These are phyloP conservation scores for Irpex sp. DNA, from an alignment of 1,284 basidiomycete species.

Conservation along the genomic window DNA sequence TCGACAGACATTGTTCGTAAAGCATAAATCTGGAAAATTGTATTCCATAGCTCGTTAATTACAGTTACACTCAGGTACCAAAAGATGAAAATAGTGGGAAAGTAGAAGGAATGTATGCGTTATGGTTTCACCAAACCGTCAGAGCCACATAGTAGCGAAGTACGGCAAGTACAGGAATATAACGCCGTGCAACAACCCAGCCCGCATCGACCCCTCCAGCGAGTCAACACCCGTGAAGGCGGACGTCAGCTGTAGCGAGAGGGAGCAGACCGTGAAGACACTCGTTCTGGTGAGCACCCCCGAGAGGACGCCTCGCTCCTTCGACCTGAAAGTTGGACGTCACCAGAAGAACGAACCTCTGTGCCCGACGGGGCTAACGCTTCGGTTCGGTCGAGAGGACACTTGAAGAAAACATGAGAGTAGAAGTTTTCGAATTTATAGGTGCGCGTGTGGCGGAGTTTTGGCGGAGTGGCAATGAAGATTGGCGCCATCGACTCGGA, in stretches of 20 bases:
- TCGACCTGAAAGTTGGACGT: constrained; percentile 58
- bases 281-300: constrained; percentile 68
- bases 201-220: constrained; percentile 34
- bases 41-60: background rate
- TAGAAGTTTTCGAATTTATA: constrained; percentile 24
- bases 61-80: background rate
- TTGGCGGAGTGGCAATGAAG: constrained; percentile 14
- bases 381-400: constrained; percentile 36
- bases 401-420: constrained; percentile 24
- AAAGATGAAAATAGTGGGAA: background rate
- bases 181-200: constrained; percentile 47
- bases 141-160: constrained; percentile 69
- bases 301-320: constrained; percentile 64
- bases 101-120: constrained; percentile 44
- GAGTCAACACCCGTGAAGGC: constrained; percentile 46
- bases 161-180: constrained; percentile 80
- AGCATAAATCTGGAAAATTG: background rate
- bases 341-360: constrained; percentile 31
- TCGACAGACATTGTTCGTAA: background rate
- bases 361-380: constrained; percentile 30
- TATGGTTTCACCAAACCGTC: constrained; percentile 80
- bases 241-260: constrained; percentile 35
- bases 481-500: constrained; percentile 23
- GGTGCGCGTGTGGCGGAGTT: constrained; percentile 19
- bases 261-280: constrained; percentile 30